Conservation (phyloP, 495 filamentous ascomycete genomes). For the Xylaria scruposa region DNA sequence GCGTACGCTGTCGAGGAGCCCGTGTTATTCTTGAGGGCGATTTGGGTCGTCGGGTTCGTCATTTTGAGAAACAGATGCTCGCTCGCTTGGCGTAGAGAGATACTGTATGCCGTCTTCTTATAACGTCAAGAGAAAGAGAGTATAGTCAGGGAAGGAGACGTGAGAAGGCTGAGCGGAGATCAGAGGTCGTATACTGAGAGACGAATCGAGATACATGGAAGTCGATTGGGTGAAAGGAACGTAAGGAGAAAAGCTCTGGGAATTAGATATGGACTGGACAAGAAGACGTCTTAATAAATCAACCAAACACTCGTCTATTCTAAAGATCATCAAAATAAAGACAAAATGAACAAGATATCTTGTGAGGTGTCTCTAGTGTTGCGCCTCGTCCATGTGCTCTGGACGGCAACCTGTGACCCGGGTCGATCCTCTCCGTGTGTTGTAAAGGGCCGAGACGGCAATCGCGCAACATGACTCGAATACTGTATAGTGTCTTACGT, state of each 20-base stretch:
- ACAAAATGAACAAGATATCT: slow-evolving; percentile 32
- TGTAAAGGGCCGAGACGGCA: slow-evolving; percentile 22
- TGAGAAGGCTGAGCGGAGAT: neutral
- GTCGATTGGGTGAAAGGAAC: slow-evolving; percentile 2
- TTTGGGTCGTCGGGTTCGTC: slow-evolving; percentile 56
- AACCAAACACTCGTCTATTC: neutral
- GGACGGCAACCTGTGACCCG: slow-evolving; percentile 21
- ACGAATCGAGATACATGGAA: neutral
- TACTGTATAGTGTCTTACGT: slow-evolving; percentile 17
- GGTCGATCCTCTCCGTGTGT: slow-evolving; percentile 8
- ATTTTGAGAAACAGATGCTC: slow-evolving; percentile 38
- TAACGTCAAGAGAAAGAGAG: neutral
- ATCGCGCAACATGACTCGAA: slow-evolving; percentile 14
- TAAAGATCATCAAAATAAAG: neutral
- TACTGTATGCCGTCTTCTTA: neutral
- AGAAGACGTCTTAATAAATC: slow-evolving; percentile 11
- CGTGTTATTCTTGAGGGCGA: slow-evolving; percentile 69
- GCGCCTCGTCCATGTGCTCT: slow-evolving; percentile 26
- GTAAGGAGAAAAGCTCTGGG: slow-evolving; percentile 5
- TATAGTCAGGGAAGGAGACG: neutral
- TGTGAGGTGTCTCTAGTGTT: slow-evolving; percentile 51
- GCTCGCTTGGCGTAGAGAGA: neutral
- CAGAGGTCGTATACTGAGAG: neutral
- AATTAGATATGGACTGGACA: neutral
- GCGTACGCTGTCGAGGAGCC: slow-evolving; percentile 67